Evolutionary conservation across 23 red algal species (phyloP), one percentile per base, ranked within the genome.

Genomic region (Gracilariopsis chorda): DNA sequence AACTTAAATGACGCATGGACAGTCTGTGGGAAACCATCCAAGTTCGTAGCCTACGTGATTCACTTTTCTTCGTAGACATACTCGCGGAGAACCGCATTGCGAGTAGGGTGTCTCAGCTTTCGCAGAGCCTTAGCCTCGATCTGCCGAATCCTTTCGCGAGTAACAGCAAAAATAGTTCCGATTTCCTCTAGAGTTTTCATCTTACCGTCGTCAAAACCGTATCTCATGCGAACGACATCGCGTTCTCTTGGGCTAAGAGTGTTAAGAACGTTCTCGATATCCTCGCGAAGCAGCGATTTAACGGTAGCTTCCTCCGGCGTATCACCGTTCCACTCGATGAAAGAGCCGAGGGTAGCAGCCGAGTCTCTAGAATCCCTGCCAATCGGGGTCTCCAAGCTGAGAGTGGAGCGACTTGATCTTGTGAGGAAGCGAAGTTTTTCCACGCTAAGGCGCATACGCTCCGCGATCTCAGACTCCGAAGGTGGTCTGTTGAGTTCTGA

Each of bases 91-190:
- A 94, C 86, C 0, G 87, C 81, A 43, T 95, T 93, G 58, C 75
- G 83, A 74, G 83, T 94, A 43, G 96, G 96, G 60, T 98, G 90
- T 30, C 96, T 60, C 30, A 98, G 60, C 82, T 98, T 98, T 52
- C 92, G 64, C 88, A 98, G 76, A 32, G 96, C 96, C 63, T 90
- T 91, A 1, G 96, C 77, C 83, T 98, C 96, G 69, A 98, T 98
- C 83, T 95, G 96, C 45, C 96, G 91, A 41, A 98, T 94, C 56
- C 90, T 80, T 71, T 94, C 92, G 43, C 89, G 88, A 34, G 96
- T 91, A 32, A 98, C 90, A 25, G 74, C 78, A 81, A 94, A 98
- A 36, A 88, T 60, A 37, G 43, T 55, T 41, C 93, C 93, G 53
- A 98, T 93, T 61, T 98, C 86, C 70, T 94, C 94, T 82, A 94